Evolutionary conservation across 257 asterid genomes (phyloP).

Genomic region (Lantana camara): DNA sequence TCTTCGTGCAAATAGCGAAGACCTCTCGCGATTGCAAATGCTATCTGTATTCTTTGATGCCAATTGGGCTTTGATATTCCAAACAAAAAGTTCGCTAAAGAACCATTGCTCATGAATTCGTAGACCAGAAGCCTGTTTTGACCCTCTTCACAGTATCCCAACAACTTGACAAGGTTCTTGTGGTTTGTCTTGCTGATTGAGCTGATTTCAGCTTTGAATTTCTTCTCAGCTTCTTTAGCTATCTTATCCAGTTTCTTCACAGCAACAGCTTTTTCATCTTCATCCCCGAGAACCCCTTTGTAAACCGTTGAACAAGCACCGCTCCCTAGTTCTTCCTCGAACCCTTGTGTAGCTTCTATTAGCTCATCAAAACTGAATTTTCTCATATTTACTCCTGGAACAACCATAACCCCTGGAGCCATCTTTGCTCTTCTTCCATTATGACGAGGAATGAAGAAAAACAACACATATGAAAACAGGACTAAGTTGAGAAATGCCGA

Average conservation of each 20-base stretch:
- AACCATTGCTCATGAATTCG: constrained; percentile 42
- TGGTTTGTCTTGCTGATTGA: no score
- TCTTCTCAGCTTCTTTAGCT: no score
- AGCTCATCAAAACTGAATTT: constrained; percentile 28
- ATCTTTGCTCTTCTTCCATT: neutral
- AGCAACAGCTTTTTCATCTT: no score
- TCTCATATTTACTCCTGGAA: constrained; percentile 21
- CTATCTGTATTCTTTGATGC: constrained; percentile 43
- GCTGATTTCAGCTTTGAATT: no score
- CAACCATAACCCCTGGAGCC: neutral
- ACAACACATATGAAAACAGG: neutral
- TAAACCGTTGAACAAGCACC: constrained; percentile 37
- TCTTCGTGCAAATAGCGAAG: constrained; percentile 46
- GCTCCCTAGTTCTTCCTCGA: constrained; percentile 30
- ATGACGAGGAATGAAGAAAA: neutral
- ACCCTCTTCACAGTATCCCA: no score
- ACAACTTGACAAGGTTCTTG: no score
- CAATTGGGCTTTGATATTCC: constrained; percentile 36
- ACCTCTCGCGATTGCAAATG: constrained; percentile 47
- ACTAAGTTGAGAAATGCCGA: constrained; percentile 25
- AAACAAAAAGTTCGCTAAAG: constrained; percentile 37
- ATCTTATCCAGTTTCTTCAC: no score
- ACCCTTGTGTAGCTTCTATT: constrained; percentile 26
- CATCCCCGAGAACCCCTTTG: constrained; percentile 27
- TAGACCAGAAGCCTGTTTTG: no score